phyloP scores from a whole-genome alignment of 371 early-diverging fungal species.

The Syncephalastrum racemosum region DNA sequence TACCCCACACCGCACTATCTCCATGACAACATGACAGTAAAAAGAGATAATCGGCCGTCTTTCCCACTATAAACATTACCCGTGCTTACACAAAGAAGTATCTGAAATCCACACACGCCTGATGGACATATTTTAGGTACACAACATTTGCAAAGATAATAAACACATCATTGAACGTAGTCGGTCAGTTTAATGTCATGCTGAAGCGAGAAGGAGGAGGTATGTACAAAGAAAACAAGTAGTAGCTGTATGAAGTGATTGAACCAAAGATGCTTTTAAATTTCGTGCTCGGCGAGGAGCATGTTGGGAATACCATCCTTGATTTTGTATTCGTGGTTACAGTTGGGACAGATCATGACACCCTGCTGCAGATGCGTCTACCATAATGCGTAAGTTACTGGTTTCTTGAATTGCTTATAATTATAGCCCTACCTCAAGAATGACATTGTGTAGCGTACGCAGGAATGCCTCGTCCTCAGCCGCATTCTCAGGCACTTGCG shows the following conservation, averaged over 20 bases:
- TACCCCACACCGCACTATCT: too few species aligned
- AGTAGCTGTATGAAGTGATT: not conserved
- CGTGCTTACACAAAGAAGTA: too few species aligned
- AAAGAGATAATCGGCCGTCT: too few species aligned
- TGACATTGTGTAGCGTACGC: constrained; percentile 68
- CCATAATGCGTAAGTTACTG: not conserved
- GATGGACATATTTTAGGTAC: too few species aligned
- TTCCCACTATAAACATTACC: too few species aligned
- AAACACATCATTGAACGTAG: too few species aligned
- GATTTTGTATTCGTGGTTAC: constrained; percentile 88
- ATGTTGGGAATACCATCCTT: constrained; percentile 96
- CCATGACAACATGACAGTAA: too few species aligned
- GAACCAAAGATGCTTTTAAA: constrained; percentile 49
- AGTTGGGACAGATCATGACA: constrained; percentile 88
- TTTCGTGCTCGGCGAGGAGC: constrained; percentile 93
- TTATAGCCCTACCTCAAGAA: constrained; percentile 70
- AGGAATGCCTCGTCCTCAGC: constrained; percentile 74
- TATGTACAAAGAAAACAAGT: constrained; percentile 5
- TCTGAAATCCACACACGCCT: too few species aligned
- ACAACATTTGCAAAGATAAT: too few species aligned
- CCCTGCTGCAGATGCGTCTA: constrained; percentile 87
- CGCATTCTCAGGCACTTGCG: constrained; percentile 71
- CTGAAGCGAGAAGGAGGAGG: not conserved
- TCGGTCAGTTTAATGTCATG: too few species aligned
- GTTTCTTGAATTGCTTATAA: not conserved